phyloP scores from a whole-genome alignment of 768 basidiomycete genomes.

The Glaciozyma antarctica region DNA sequence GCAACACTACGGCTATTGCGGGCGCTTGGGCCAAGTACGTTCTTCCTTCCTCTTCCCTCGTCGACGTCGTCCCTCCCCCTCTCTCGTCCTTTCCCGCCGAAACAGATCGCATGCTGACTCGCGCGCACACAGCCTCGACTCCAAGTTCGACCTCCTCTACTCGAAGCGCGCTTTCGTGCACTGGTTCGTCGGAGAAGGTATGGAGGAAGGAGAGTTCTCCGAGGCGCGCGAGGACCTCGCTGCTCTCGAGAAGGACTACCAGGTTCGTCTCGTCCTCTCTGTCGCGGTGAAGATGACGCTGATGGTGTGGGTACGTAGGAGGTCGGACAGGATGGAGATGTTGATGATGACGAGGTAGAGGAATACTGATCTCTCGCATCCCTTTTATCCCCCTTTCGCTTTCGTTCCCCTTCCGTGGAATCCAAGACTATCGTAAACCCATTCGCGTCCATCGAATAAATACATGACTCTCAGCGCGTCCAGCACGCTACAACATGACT shows the following conservation, averaged over 20 bases:
- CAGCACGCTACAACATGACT: too few species aligned
- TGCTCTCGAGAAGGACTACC: slow-evolving; percentile 86
- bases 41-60: not conserved
- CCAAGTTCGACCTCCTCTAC: slow-evolving; percentile 73
- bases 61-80: too few species aligned
- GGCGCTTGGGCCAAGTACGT: slow-evolving; percentile 77
- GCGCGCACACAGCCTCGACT: not conserved
- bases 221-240: slow-evolving; percentile 97
- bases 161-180: slow-evolving; percentile 43
- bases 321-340: slow-evolving; percentile 5
- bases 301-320: slow-evolving; percentile 4
- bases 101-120: too few species aligned
- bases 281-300: not conserved
- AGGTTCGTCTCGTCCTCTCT: not conserved
- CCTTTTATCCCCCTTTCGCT: too few species aligned
- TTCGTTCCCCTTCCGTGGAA: too few species aligned
- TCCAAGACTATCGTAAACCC: too few species aligned
- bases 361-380: slow-evolving; percentile 8
- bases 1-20: slow-evolving; percentile 89
- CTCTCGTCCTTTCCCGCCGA: too few species aligned
- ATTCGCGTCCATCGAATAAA: too few species aligned
- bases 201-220: slow-evolving; percentile 99
- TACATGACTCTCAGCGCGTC: too few species aligned
- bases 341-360: slow-evolving; percentile 16
- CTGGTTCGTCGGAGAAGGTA: slow-evolving; percentile 79